A percentile compares a stretch with the other conserved stretches of the same genome.
Evolutionary conservation across 345 rosid species (phyloP).

Genomic region (Salix purpurea): DNA sequence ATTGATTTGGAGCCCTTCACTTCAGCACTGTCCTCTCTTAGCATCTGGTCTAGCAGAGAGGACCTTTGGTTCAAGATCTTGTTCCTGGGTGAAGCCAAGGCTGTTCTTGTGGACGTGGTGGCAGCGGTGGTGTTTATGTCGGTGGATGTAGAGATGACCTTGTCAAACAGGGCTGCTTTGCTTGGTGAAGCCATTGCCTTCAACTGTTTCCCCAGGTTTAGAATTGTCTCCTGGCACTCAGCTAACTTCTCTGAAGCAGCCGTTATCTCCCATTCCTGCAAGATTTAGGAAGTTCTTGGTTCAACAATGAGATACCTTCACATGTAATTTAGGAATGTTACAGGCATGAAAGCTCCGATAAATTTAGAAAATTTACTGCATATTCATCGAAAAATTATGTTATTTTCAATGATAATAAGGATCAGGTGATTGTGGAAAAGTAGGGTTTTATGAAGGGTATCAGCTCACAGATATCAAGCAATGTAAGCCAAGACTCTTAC

Average conservation of each 20-base stretch:
- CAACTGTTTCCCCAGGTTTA: conserved; percentile 82
- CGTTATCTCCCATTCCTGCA: conserved; percentile 76
- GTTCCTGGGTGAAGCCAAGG: conserved; percentile 32
- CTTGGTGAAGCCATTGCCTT: conserved; percentile 67
- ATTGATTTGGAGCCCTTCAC: conserved; percentile 15
- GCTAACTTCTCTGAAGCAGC: conserved; percentile 94
- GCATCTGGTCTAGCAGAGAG: conserved; percentile 78
- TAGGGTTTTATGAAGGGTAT: neutral
- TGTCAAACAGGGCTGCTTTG: conserved; percentile 53
- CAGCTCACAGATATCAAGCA: neutral
- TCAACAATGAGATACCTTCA: neutral
- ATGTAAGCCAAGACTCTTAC: neutral
- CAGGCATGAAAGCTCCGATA: neutral
- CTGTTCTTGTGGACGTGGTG: conserved; percentile 13
- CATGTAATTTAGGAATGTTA: neutral
- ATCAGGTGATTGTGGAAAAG: neutral
- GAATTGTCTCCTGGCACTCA: conserved; percentile 86
- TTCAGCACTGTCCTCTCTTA: conserved; percentile 58
- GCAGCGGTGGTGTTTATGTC: conserved; percentile 20
- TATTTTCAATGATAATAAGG: neutral
- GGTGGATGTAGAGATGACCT: conserved; percentile 32
- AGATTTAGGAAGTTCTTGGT: conserved; percentile 6
- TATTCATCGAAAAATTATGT: neutral
- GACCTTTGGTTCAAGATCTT: conserved; percentile 50
- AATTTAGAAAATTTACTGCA: neutral